Base-by-base conservation (phyloP, 2,329 filamentous ascomycete genomes). In the Fusarium torulosum region DNA sequence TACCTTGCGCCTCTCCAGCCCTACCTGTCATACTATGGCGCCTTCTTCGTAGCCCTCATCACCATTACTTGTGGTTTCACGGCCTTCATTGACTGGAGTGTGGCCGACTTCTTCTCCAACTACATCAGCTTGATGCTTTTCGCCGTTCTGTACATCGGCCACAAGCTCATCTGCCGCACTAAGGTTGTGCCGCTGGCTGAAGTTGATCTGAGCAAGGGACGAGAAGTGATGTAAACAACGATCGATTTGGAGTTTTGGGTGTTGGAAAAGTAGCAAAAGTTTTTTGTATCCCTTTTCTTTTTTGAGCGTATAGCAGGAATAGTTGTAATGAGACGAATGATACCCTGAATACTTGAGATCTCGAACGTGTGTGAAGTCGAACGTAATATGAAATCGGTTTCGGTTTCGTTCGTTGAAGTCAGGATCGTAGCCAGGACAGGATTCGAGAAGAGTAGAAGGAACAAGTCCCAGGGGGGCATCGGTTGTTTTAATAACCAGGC, bases 41-140 rank as follows among this genome's bases (percentile, higher is more conserved):
- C 91, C 5, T 86, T 88, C 75, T 90, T 90, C 79, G 90, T 85
- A 76, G 63, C 85, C 4, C 75, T 91, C 49, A 88, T 92, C 63
- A 83, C 88, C 51, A 61, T 92, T 21, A 91, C 90, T 0, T 89
- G 89, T 73, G 90, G 90, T 5, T 92, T 92, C 77, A 88, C 87
- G 11, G 84, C 85, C 7, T 92, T 91, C 74, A 88, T 92, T 40
- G 68, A 83, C 9, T 92, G 90, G 86, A 81, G 79, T 71, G 84
- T 84, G 7, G 81, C 81, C 53, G 79, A 83, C 43, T 92, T 92
- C 71, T 90, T 91, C 64, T 83, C 86, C 4, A 82, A 85, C 14
- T 92, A 91, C 69, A 75, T 91, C 69, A 90, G 87, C 66, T 72
- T 91, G 58, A 86, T 91, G 25, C 74, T 92, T 4, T 92, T 91